Evolutionary conservation across 352 stramenopile genomes (phyloP).

Genomic region (Globisporangium alternatum): DNA sequence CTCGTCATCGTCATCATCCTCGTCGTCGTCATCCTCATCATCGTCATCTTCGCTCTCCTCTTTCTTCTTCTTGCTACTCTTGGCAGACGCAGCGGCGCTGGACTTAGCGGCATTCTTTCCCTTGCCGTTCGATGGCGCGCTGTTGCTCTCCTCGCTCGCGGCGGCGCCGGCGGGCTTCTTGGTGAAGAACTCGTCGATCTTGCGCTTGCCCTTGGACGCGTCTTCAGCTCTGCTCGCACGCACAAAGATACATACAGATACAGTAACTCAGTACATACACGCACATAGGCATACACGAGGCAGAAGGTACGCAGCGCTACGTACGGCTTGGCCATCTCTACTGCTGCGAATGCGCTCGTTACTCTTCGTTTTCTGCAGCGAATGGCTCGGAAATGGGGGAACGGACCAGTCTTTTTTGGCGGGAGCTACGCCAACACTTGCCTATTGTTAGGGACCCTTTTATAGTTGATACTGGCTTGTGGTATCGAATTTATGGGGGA

Average conservation of each 20-base stretch:
- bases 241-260: not conserved
- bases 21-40: slow-evolving; percentile 46
- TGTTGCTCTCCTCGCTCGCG: slow-evolving; percentile 7
- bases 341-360: not conserved
- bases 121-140: slow-evolving; percentile 31
- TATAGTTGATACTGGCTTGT: not conserved
- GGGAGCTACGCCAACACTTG: not conserved
- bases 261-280: slow-evolving; percentile 2
- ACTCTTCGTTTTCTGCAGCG: not conserved
- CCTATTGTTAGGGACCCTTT: slow-evolving; percentile 5
- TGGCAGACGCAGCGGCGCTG: slow-evolving; percentile 9
- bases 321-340: slow-evolving; percentile 34
- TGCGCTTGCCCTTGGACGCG: slow-evolving; percentile 40
- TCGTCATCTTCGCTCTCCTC: slow-evolving; percentile 46
- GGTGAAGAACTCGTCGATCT: slow-evolving; percentile 28
- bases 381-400: slow-evolving; percentile 10
- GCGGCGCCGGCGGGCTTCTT: slow-evolving; percentile 15
- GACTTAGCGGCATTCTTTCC: slow-evolving; percentile 25
- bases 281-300: not conserved
- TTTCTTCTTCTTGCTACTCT: slow-evolving; percentile 17
- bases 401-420: slow-evolving; percentile 11
- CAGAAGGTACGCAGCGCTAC: not conserved
- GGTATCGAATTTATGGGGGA: not conserved
- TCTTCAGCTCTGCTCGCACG: slow-evolving; percentile 29
- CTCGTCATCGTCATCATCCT: slow-evolving; percentile 39